Percentiles rank a stretch among this genome's conserved stretches.
Conservation (phyloP, 768 basidiomycete genomes). For the Amanita muscaria region DNA sequence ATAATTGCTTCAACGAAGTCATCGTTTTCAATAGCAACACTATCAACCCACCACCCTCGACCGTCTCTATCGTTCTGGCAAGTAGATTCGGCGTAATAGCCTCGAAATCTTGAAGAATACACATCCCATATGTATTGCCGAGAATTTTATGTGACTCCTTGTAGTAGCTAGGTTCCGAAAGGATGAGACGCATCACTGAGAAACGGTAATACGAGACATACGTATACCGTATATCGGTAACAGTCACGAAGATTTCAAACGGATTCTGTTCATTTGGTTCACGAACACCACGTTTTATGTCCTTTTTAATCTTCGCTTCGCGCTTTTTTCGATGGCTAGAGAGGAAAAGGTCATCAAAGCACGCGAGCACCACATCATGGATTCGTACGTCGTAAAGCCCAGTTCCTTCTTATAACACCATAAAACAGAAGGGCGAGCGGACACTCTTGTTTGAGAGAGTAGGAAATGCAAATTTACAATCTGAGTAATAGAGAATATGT, state of each 20-base stretch:
- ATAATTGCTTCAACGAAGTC: constrained; percentile 85
- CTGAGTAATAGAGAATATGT: constrained; percentile 29
- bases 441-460: constrained; percentile 83
- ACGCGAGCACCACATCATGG: background rate
- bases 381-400: constrained; percentile 76
- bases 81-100: constrained; percentile 96
- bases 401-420: constrained; percentile 99
- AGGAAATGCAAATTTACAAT: constrained; percentile 95
- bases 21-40: constrained; percentile 91
- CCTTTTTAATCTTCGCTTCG: constrained; percentile 93
- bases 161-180: constrained; percentile 87
- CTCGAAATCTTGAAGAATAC: constrained; percentile 95
- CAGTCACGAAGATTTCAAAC: constrained; percentile 96
- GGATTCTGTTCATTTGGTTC: constrained; percentile 95
- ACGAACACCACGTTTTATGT: constrained; percentile 88
- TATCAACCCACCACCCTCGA: constrained; percentile 89
- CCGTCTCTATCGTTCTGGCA: constrained; percentile 95
- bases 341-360: constrained; percentile 1
- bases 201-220: constrained; percentile 29
- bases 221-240: constrained; percentile 99
- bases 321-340: constrained; percentile 89
- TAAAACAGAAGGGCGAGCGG: constrained; percentile 81
- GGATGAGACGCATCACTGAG: no score
- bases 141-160: constrained; percentile 96
- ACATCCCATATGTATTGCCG: constrained; percentile 97